Evolutionary conservation across 495 filamentous ascomycete species (phyloP), one percentile per base, ranked within the genome.

Genomic region (Neurospora sp.): DNA sequence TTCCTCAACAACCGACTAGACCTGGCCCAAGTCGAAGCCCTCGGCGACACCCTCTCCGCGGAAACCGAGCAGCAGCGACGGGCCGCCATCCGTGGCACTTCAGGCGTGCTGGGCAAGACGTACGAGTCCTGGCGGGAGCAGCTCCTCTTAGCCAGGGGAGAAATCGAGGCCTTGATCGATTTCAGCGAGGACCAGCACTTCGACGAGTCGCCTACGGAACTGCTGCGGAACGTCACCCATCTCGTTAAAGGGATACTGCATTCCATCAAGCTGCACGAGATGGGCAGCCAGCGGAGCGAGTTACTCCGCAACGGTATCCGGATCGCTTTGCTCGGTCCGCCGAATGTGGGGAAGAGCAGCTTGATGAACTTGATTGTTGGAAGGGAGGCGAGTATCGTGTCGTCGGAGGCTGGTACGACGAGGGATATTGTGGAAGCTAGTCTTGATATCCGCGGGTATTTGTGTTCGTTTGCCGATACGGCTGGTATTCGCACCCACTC

Each of bases 171-270:
- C 1, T 82, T 98, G 72, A 98, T 99, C 77, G 96, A 99, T 78
- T 99, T 99, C 80, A 90, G 92, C 1, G 96, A 99, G 81, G 96
- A 98, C 77, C 95, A 98, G 81, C 91, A 97, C 83, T 98, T 99
- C 74, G 95, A 98, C 71, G 94, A 97, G 77, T 91, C 93, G 2
- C 91, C 94, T 0, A 82, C 85, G 8, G 88, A 91, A 72, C 83
- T 98, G 39, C 85, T 94, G 6, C 77, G 74, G 3, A 92, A 88
- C 39, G 93, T 97, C 37, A 86, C 89, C 27, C 75, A 71, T 14
- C 87, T 93, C 75, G 88, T 97, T 10, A 75, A 78, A 16, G 78
- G 75, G 4, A 86, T 99, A 68, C 81, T 85, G 69, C 75, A 80
- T 45, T 87, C 88, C 72, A 89, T 99, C 71, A 80, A 82, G 27